Evolutionary conservation across 164 flowering plant species (phyloP).

Genomic region (Nelumbo lutea): DNA sequence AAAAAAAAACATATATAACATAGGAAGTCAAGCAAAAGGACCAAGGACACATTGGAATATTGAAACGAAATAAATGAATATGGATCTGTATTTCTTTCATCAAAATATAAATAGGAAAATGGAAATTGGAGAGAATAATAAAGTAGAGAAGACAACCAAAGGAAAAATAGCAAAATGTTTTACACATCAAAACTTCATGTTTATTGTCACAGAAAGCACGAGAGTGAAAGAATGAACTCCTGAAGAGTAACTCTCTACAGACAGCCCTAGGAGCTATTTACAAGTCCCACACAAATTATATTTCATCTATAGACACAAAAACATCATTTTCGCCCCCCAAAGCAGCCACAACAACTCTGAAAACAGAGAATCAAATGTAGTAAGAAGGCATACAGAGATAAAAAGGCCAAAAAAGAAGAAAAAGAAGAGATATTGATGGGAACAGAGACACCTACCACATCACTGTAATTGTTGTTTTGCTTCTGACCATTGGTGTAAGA

Average conservation of each 20-base stretch:
- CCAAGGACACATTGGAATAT: background rate
- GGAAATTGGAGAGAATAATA: background rate
- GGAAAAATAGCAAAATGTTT: background rate
- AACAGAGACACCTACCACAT: conserved; percentile 23
- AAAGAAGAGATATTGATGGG: background rate
- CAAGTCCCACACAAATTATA: conserved; percentile 12
- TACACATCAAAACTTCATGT: conserved; percentile 2
- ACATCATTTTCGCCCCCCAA: conserved; percentile 34
- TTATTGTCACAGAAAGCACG: conserved; percentile 17
- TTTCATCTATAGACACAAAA: background rate
- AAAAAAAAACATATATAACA: background rate
- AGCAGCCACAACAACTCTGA: conserved; percentile 48
- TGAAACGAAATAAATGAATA: background rate
- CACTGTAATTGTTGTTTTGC: conserved; percentile 7
- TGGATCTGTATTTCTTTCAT: background rate
- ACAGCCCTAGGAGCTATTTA: conserved; percentile 28
- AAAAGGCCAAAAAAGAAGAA: background rate
- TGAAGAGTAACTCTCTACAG: conserved; percentile 11
- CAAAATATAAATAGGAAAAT: conserved; percentile 2
- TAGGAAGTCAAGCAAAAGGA: background rate
- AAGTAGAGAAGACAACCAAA: background rate
- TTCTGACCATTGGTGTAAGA: conserved; percentile 10
- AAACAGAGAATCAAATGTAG: conserved; percentile 2
- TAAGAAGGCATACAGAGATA: background rate
- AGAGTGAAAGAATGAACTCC: conserved; percentile 19